Evolutionary conservation across 495 filamentous ascomycete genomes (phyloP), one percentile per base, ranked within the genome.

Genomic region (Sphaerosporella brunnea): DNA sequence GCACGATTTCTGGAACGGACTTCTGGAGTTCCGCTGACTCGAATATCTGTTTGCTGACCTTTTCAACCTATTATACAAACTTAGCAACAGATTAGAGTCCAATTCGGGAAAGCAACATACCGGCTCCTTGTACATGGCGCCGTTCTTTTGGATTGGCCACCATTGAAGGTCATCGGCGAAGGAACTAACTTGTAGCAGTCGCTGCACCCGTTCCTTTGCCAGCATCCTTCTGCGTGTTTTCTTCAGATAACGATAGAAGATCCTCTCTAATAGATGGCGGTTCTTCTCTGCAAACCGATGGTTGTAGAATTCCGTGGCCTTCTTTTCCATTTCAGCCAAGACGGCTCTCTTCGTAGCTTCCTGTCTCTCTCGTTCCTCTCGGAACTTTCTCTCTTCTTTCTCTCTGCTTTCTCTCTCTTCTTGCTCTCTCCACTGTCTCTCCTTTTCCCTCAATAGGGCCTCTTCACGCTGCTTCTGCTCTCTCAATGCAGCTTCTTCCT

Each of bases 131-230:
- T 43, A 43, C 5, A 24, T 13, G 7, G 19, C 40, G 13, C 40
- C 23, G 13, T 26, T 23, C 23, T 43, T 43, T 11, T 13, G 10
- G 11, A 43, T 43, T 7, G 40, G 40, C 40, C 40, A 43, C 40
- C 40, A 43, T n/a, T 43, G 40, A 2, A 23, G 40, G 11, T 43
- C 40, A 3, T 43, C 23, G 8, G 40, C 40, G 26, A 16, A 43
- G 8, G 40, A n/a, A n/a, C n/a, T n/a, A n/a, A n/a, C n/a, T n/a
- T n/a, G n/a, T n/a, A n/a, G n/a, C n/a, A n/a, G n/a, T n/a, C 40
- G 21, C 20, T 16, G 20, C 19, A 13, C 23, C 13, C 24, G 40
- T 2, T 25, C 21, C 1, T 19, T 43, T 26, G 20, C 8, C 7
- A 19, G 40, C 24, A 10, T 24, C 2, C 20, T 11, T 25, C 24